These are phyloP conservation scores for Cryptococcus sp. DNA, from an alignment of 1,284 basidiomycete species.

Conservation along the genomic window DNA sequence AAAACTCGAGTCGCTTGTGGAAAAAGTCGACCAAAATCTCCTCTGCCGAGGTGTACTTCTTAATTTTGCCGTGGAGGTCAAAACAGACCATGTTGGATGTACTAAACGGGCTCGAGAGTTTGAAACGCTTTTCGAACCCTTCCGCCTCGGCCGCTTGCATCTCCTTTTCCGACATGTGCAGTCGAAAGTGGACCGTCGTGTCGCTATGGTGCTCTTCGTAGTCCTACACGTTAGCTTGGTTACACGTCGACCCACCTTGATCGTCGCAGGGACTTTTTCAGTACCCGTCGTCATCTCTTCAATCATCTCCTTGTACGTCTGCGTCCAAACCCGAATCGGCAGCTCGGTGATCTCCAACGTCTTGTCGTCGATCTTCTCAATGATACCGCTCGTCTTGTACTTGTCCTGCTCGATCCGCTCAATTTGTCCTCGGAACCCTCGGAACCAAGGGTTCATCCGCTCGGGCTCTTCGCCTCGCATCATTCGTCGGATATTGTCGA, in stretches of 20 bases:
- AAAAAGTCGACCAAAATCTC: conserved; percentile 94
- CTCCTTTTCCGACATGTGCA: conserved; percentile 74
- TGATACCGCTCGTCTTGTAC: conserved; percentile 76
- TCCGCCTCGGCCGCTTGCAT: conserved; percentile 83
- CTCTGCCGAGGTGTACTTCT: conserved; percentile 83
- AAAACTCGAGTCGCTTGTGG: conserved; percentile 79
- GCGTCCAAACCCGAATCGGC: conserved; percentile 93
- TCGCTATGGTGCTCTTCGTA: conserved; percentile 96
- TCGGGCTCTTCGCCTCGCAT: conserved; percentile 81
- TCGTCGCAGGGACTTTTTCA: conserved; percentile 58
- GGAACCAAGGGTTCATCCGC: conserved; percentile 94
- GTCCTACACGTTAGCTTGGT: conserved; percentile 54
- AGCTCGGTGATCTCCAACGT: conserved; percentile 94
- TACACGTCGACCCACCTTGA: conserved; percentile 46
- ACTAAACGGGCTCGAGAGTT: conserved; percentile 72
- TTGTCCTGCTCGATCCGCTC: conserved; percentile 74
- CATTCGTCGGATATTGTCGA: conserved; percentile 76
- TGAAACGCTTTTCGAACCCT: conserved; percentile 88
- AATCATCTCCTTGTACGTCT: conserved; percentile 83
- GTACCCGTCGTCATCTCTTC: conserved; percentile 57
- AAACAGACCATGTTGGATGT: conserved; percentile 99
- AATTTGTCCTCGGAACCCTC: conserved; percentile 84
- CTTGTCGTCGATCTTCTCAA: conserved; percentile 72
- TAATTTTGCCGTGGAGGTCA: conserved; percentile 93
- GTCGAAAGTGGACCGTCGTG: conserved; percentile 80